These are phyloP conservation scores for Gypsophila paniculata DNA, from an alignment of 179 eudicot species.

Conservation along the genomic window DNA sequence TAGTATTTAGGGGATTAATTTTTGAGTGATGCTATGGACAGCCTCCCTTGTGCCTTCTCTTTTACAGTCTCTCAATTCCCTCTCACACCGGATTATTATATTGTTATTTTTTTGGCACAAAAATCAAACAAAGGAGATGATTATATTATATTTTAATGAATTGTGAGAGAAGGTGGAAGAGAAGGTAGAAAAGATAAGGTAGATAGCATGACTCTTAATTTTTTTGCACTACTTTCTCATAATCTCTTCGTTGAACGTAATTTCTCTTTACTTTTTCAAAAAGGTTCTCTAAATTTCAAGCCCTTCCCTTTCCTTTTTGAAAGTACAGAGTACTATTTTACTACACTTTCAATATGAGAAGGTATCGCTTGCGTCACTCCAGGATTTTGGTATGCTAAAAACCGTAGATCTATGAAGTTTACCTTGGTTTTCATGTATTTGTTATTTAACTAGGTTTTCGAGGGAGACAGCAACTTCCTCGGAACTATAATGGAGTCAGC, in stretches of 20 bases:
- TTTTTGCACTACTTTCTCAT: not conserved
- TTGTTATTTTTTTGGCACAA: no score
- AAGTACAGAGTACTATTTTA: not conserved
- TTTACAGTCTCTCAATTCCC: no score
- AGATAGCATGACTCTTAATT: no score
- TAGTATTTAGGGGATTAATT: not conserved
- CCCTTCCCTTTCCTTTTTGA: not conserved
- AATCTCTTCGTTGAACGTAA: not conserved
- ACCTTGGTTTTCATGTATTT: not conserved
- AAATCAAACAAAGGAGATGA: no score
- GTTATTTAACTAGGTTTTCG: constrained; percentile 56
- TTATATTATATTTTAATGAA: no score
- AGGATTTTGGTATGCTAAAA: constrained; percentile 14
- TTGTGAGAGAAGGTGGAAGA: no score
- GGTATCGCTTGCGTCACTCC: not conserved
- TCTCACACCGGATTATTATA: no score
- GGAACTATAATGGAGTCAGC: constrained; percentile 76
- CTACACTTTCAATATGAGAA: constrained; percentile 4
- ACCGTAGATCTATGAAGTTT: constrained; percentile 6
- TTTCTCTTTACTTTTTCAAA: not conserved
- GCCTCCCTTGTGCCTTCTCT: no score
- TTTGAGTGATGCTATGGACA: no score
- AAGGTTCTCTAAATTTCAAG: not conserved
- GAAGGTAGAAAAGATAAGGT: no score
- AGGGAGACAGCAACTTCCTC: constrained; percentile 73